Conservation (phyloP, 116 monocot genomes). For the Phalaenopsis hybrid region DNA sequence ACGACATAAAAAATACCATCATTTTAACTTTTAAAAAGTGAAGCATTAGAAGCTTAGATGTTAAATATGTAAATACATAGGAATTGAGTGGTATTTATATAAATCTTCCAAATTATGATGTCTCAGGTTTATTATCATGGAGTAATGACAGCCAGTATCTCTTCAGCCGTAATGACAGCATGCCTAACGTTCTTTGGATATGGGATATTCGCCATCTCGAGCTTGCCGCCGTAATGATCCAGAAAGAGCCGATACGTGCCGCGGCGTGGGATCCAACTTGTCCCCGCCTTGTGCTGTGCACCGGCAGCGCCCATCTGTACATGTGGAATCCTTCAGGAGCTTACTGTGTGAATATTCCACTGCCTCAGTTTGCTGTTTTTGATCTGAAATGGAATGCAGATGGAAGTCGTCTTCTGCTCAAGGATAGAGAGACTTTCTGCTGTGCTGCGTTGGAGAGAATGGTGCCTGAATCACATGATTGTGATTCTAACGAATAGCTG, state of each 20-base stretch:
- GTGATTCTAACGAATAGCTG: slow-evolving; percentile 27
- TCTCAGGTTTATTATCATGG: slow-evolving; percentile 79
- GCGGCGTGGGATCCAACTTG: slow-evolving; percentile 82
- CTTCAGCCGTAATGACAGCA: slow-evolving; percentile 76
- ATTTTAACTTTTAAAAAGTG: too few species aligned
- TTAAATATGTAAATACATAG: too few species aligned
- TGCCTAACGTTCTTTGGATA: slow-evolving; percentile 75
- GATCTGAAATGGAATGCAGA: slow-evolving; percentile 89
- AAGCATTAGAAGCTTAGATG: too few species aligned
- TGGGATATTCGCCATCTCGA: slow-evolving; percentile 81
- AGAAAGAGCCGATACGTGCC: slow-evolving; percentile 79
- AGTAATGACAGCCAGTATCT: slow-evolving; percentile 81
- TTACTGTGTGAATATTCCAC: slow-evolving; percentile 62
- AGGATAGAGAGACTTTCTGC: slow-evolving; percentile 78
- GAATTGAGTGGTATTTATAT: too few species aligned
- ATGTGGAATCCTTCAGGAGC: slow-evolving; percentile 88
- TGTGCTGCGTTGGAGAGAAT: slow-evolving; percentile 53
- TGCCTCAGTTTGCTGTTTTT: slow-evolving; percentile 45
- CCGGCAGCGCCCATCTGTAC: slow-evolving; percentile 64
- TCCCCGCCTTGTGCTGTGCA: slow-evolving; percentile 42
- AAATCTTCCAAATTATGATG: not conserved
- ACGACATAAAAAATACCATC: too few species aligned
- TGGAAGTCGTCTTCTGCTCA: slow-evolving; percentile 76
- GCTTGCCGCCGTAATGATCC: slow-evolving; percentile 62
- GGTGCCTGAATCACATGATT: slow-evolving; percentile 23